A percentile compares a stretch with the other conserved stretches of the same genome.
These are phyloP conservation scores for Aspergillus intermedius DNA, from an alignment of 2,329 filamentous ascomycete genomes.

Conservation along the genomic window DNA sequence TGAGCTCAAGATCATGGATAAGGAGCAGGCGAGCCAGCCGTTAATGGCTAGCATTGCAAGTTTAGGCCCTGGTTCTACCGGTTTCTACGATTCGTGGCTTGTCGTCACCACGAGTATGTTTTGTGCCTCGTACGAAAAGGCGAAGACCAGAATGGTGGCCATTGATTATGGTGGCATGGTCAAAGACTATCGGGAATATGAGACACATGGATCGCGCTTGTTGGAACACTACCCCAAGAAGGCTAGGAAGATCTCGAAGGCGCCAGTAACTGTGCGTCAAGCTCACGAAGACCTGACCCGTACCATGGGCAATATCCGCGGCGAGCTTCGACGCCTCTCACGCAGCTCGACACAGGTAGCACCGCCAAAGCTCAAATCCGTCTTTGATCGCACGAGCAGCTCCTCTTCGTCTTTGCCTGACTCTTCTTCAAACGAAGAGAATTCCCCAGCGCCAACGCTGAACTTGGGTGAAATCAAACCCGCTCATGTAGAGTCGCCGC, in stretches of 20 bases:
- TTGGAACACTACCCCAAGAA: constrained; percentile 35
- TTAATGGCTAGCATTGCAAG: constrained; percentile 2
- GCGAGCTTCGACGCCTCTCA: constrained; percentile 38
- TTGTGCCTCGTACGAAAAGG: constrained; percentile 37
- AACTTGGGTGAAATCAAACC: constrained; percentile 25
- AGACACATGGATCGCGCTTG: constrained; percentile 39
- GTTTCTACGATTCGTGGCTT: constrained; percentile 39
- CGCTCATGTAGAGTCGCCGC: constrained; percentile 28
- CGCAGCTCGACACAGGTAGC: constrained; percentile 37
- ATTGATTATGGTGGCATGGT: constrained; percentile 34
- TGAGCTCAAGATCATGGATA: constrained; percentile 35
- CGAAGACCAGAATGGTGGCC: constrained; percentile 34
- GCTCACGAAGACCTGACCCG: constrained; percentile 30
- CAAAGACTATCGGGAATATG: constrained; percentile 43
- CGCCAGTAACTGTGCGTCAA: constrained; percentile 25
- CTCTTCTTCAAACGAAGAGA: constrained; percentile 34
- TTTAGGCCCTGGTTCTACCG: constrained; percentile 13
- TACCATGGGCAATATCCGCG: constrained; percentile 31
- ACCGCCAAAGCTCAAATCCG: constrained; percentile 33
- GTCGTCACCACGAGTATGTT: constrained; percentile 37
- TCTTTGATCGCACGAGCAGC: constrained; percentile 43
- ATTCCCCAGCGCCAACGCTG: constrained; percentile 27
- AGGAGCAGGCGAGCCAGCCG: constrained; percentile 17
- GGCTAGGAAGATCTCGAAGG: constrained; percentile 21
- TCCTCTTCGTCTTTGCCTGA: constrained; percentile 38